Evolutionary conservation across 1,284 basidiomycete species (phyloP), one percentile per base, ranked within the genome.

Genomic region (Apiotrichum sp.): DNA sequence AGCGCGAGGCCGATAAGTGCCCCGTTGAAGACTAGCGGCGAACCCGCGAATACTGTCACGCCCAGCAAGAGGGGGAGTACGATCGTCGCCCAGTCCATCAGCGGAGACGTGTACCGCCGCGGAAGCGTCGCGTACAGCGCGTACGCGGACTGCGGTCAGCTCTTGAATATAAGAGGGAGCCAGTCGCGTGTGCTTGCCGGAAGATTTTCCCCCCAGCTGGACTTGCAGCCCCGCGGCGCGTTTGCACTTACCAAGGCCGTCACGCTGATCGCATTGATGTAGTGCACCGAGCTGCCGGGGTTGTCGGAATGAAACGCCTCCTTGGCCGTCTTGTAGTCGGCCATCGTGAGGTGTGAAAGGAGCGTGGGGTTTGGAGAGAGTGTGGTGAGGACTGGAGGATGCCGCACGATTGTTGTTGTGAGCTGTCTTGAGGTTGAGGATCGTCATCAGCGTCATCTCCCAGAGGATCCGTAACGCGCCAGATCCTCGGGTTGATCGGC

Each of bases 231-330:
- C 22, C 22, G 22, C 22, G 22, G 22, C 22, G 22, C 22, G 22
- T 22, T 22, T 22, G 22, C 8, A 78, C 87, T 76, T 63, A 91
- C 88, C 70, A 91, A 69, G 3, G 86, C 86, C 4, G 85, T 84
- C 5, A 82, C 67, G 29, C 85, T 89, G 36, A 95, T 78, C 44
- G 83, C 63, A 70, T 93, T 92, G 67, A 96, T 80, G 67, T 87
- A 84, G 2, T 75, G 76, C 9, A 96, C 79, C 4, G 84, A 84
- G 0, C 88, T 88, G 2, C 93, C 93, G 3, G 81, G 83, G 74
- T 83, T 84, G 45, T 86, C 84, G 14, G 89, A 86, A 47, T 93
- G 88, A 68, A 93, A 98, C 0, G 84, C 85, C 78, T 93, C 88
- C 75, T 97, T 97, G 31, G 82, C 84, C 14, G 80, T 64, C 76